Evolutionary conservation across 2,329 filamentous ascomycete species (phyloP), one percentile per base, ranked within the genome.

Genomic region (Cylindrodendrum hubeiense): DNA sequence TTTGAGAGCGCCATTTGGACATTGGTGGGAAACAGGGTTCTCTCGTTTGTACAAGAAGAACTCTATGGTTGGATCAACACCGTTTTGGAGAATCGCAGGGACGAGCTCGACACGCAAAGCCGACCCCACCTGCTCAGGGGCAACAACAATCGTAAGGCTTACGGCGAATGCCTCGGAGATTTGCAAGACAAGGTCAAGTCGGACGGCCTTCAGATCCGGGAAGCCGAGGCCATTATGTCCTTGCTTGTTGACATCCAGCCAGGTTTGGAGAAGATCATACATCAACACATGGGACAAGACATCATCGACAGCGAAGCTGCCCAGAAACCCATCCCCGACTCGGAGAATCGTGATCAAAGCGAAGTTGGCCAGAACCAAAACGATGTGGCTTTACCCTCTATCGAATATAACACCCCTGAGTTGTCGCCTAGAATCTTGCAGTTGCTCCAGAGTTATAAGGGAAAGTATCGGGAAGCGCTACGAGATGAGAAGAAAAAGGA

Each of bases 141-240:
- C 2, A 24, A 46, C n/a, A 67, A 53, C n/a, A 50, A 12, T 2
- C 15, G 12, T 1, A 26, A 30, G 2, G 57, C 58, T 1, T 71
- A 66, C 22, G 17, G 34, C 5, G 55, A 54, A 10, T 34, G 30
- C 7, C 4, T 67, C 0, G 53, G 37, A 9, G 19, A 19, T 2
- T 5, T 70, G 0, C 49, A 61, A 4, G n/a, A 39, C 2, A 30
- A n/a, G 1, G 13, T 49, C 1, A 28, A 59, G 6, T 13, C 6
- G 1, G 9, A 9, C 0, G 17, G 15, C 5, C 30, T 26, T 2
- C 60, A 66, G 28, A 30, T 56, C n/a, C 28, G 15, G 3, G 60
- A 73, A 46, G 60, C 60, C 0, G 71, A 73, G 4, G 69, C 50
- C 1, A 12, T 73, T 8, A 24, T 70, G 41, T 71, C 71, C 0